These are phyloP conservation scores for Cymbopogon flexuosus DNA, from an alignment of 202 grass and related monocot genomes.

Conservation along the genomic window DNA sequence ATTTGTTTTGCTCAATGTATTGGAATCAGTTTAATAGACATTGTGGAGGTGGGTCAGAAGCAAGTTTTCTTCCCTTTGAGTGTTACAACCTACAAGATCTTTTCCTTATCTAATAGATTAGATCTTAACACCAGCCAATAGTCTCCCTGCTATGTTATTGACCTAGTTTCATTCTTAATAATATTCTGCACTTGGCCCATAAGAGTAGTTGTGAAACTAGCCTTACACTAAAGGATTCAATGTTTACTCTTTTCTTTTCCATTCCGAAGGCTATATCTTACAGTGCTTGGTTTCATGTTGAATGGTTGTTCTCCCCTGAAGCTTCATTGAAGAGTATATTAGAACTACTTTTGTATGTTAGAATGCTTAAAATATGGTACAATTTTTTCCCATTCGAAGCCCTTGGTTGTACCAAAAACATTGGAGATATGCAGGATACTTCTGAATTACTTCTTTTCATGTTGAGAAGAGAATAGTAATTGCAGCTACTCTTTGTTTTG, in stretches of 20 bases:
- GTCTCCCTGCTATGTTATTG: neutral
- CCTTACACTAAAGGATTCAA: slow-evolving; percentile 13
- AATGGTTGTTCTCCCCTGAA: neutral
- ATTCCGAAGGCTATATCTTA: neutral
- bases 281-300: neutral
- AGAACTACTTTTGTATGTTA: neutral
- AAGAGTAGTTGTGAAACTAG: slow-evolving; percentile 1
- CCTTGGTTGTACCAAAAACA: neutral
- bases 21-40: slow-evolving; percentile 9
- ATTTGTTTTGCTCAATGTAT: slow-evolving; percentile 9
- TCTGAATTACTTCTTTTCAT: slow-evolving; percentile 22
- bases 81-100: neutral
- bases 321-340: neutral
- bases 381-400: neutral
- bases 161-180: neutral
- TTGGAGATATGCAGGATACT: neutral
- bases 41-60: neutral
- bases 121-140: neutral
- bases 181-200: neutral
- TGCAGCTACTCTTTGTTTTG: slow-evolving; percentile 12
- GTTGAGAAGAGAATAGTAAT: slow-evolving; percentile 16
- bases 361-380: neutral
- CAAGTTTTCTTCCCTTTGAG: neutral
- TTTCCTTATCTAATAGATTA: neutral
- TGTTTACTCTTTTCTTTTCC: neutral